phyloP scores from a whole-genome alignment of 768 basidiomycete genomes.

The Xanthoconium stramineum region DNA sequence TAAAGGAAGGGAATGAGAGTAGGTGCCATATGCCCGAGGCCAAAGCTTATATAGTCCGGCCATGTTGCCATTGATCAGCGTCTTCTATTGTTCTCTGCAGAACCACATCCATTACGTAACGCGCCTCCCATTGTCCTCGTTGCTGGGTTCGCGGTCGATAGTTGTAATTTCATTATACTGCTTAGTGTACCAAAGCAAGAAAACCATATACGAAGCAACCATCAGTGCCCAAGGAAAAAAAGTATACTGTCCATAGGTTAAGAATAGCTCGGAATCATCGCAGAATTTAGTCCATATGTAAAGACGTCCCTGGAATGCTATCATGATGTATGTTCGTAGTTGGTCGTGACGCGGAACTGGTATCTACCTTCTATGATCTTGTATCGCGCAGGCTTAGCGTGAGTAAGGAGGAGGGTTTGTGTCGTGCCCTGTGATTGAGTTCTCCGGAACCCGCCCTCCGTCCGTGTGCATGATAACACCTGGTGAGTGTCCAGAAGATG shows the following conservation, averaged over 20 bases:
- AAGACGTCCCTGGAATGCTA: slow-evolving; percentile 9
- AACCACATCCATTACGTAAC: slow-evolving; percentile 16
- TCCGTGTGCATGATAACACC: slow-evolving; percentile 27
- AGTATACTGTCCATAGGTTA: slow-evolving; percentile 20
- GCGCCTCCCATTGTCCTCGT: slow-evolving; percentile 24
- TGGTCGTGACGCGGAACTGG: slow-evolving; percentile 9
- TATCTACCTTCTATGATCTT: slow-evolving; percentile 3
- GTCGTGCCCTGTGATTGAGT: neutral
- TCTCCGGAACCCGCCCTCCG: slow-evolving; percentile 17
- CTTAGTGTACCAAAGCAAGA: neutral
- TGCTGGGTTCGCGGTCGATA: neutral
- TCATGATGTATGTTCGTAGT: slow-evolving; percentile 4
- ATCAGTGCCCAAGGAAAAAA: slow-evolving; percentile 1
- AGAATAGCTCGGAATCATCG: neutral
- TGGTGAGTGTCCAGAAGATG: neutral
- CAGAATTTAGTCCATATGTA: slow-evolving; percentile 15
- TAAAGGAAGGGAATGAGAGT: slow-evolving; percentile 1
- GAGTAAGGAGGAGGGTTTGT: slow-evolving; percentile 26
- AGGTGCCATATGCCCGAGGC: neutral
- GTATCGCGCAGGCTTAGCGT: slow-evolving; percentile 1
- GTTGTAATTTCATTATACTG: slow-evolving; percentile 1
- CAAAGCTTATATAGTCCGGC: slow-evolving; percentile 23
- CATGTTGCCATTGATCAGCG: slow-evolving; percentile 13
- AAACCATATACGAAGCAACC: neutral
- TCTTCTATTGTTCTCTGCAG: slow-evolving; percentile 32